A percentile compares a stretch with the other conserved stretches of the same genome.
Evolutionary conservation across 768 basidiomycete species (phyloP).

Genomic region (Nevesoporus exiguus): DNA sequence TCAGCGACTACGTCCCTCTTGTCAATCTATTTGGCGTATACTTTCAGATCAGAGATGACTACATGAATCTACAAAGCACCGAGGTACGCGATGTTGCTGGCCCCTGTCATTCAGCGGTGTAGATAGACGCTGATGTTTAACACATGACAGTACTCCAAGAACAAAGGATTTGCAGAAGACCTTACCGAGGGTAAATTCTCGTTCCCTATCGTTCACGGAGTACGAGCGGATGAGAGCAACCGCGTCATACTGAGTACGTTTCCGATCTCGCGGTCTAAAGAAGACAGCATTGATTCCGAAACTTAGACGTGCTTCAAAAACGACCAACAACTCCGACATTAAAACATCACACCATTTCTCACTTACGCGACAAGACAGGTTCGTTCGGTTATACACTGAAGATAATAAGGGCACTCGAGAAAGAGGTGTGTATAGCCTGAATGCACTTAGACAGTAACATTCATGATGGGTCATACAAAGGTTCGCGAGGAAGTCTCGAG

Average conservation of each 20-base stretch:
- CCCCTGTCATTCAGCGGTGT: neutral
- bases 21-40: slow-evolving; percentile 93
- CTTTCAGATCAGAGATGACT: slow-evolving; percentile 96
- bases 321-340: slow-evolving; percentile 80
- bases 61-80: slow-evolving; percentile 88
- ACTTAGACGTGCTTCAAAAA: slow-evolving; percentile 85
- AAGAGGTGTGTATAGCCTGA: slow-evolving; percentile 37
- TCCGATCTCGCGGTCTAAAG: neutral
- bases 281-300: neutral
- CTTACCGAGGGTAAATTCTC: slow-evolving; percentile 80
- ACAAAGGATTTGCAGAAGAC: slow-evolving; percentile 70
- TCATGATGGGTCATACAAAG: slow-evolving; percentile 10
- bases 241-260: slow-evolving; percentile 78
- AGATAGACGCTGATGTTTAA: neutral
- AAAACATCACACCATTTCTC: slow-evolving; percentile 77
- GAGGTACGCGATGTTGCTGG: slow-evolving; percentile 47
- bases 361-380: slow-evolving; percentile 68
- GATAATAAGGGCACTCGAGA: slow-evolving; percentile 65
- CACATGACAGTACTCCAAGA: slow-evolving; percentile 53
- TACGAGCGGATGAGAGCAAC: slow-evolving; percentile 75
- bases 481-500: slow-evolving; percentile 62
- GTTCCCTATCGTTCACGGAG: slow-evolving; percentile 74
- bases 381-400: slow-evolving; percentile 83
- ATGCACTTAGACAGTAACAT: neutral
- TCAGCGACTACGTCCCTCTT: slow-evolving; percentile 85